Percentiles rank a stretch among this genome's conserved stretches.
These are phyloP conservation scores for Thielaviopsis punctulata DNA, from an alignment of 2,329 filamentous ascomycete genomes.

Conservation along the genomic window DNA sequence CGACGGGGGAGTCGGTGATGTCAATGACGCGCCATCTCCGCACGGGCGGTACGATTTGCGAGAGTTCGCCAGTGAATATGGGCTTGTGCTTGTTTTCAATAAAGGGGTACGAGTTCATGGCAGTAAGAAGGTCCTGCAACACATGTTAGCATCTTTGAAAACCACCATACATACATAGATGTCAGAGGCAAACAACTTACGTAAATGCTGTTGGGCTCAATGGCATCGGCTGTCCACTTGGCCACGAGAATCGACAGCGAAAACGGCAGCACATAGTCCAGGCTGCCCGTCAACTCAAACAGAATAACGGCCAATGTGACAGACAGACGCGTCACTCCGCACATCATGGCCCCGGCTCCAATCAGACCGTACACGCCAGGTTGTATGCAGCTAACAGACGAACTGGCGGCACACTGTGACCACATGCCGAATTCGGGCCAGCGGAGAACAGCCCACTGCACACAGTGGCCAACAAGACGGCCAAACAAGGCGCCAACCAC, in stretches of 20 bases:
- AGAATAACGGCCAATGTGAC: conserved; percentile 89
- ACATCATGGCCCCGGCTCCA: conserved; percentile 93
- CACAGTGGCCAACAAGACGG: conserved; percentile 67
- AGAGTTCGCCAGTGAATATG: conserved; percentile 73
- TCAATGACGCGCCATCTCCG: conserved; percentile 71
- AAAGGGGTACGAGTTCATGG: conserved; percentile 95
- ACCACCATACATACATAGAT: not conserved
- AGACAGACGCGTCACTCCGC: conserved; percentile 81
- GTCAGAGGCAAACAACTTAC: conserved; percentile 26
- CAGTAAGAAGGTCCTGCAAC: conserved; percentile 64
- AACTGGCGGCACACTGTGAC: conserved; percentile 50
- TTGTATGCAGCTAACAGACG: conserved; percentile 71
- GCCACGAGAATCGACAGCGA: conserved; percentile 79
- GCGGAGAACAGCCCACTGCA: conserved; percentile 64
- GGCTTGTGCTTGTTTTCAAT: conserved; percentile 93
- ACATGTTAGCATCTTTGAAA: not conserved
- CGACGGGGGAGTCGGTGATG: conserved; percentile 64
- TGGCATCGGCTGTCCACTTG: conserved; percentile 96
- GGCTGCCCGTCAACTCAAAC: conserved; percentile 85
- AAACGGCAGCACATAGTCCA: conserved; percentile 91
- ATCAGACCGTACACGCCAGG: conserved; percentile 95
- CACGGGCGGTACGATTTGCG: conserved; percentile 65
- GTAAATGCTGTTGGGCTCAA: conserved; percentile 90
- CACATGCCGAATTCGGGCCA: conserved; percentile 60
- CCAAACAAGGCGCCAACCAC: conserved; percentile 89